Evolutionary conservation across 2,329 filamentous ascomycete genomes (phyloP).

Genomic region (Apiospora saccharicola): DNA sequence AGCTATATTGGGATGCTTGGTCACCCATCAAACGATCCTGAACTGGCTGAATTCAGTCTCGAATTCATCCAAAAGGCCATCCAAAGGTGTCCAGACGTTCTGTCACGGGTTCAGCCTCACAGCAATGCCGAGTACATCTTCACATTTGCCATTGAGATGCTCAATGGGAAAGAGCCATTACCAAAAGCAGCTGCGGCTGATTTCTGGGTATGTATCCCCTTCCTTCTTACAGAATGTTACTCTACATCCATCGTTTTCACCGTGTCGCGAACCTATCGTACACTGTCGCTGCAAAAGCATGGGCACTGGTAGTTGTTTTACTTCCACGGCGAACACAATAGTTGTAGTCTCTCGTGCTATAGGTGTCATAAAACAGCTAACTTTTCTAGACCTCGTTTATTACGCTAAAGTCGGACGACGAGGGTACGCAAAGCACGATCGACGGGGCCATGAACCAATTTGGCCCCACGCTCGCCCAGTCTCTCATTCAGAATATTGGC

Average conservation of each 20-base stretch:
- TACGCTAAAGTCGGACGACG: conserved; percentile 52
- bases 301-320: not conserved
- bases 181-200: conserved; percentile 77
- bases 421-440: conserved; percentile 52
- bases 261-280: conserved; percentile 21
- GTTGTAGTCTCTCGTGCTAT: not conserved
- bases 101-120: conserved; percentile 65
- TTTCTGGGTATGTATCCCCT: conserved; percentile 69
- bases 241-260: conserved; percentile 4
- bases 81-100: conserved; percentile 64
- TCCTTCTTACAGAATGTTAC: not conserved
- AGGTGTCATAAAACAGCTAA: not conserved
- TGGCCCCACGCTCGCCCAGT: conserved; percentile 66
- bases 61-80: conserved; percentile 74
- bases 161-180: conserved; percentile 75
- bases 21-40: conserved; percentile 69
- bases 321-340: not conserved
- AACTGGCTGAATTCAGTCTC: conserved; percentile 76
- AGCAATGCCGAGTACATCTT: conserved; percentile 72
- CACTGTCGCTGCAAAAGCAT: conserved; percentile 22
- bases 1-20: conserved; percentile 68
- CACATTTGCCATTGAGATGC: conserved; percentile 72
- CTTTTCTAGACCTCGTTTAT: conserved; percentile 60
- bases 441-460: conserved; percentile 63
- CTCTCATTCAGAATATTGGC: conserved; percentile 70